Evolutionary conservation across 306 rosid species (phyloP).

Genomic region (Prunus mira): DNA sequence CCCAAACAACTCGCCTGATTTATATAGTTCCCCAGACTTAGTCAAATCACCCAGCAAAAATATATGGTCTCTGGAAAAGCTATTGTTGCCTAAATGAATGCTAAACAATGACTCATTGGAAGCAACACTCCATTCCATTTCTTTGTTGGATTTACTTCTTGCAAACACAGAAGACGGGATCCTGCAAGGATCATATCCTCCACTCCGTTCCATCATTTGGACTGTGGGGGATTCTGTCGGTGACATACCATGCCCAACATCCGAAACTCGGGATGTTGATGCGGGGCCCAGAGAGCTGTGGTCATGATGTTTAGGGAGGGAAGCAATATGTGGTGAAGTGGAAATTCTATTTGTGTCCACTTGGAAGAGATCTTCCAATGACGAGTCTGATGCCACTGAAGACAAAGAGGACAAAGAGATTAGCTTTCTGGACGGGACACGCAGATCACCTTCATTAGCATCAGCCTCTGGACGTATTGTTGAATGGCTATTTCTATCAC

Average conservation of each 20-base stretch:
- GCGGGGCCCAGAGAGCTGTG: constrained; percentile 12
- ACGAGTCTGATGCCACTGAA: constrained; percentile 31
- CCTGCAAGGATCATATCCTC: constrained; percentile 48
- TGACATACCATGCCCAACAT: constrained; percentile 13
- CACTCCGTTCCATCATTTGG: constrained; percentile 71
- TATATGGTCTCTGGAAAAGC: constrained; percentile 49
- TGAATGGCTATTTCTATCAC: constrained; percentile 13
- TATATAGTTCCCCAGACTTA: constrained; percentile 33
- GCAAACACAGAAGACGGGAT: constrained; percentile 69
- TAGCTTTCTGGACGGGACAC: constrained; percentile 14
- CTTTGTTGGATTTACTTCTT: constrained; percentile 28
- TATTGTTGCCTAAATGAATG: constrained; percentile 56
- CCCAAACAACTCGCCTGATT: constrained; percentile 40
- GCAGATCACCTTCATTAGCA: constrained; percentile 17
- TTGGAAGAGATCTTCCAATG: constrained; percentile 25
- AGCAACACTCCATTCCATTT: constrained; percentile 73
- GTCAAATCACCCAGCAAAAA: constrained; percentile 25
- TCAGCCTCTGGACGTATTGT: constrained; percentile 13
- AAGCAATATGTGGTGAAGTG: background rate
- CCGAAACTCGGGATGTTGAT: constrained; percentile 29
- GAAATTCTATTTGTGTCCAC: constrained; percentile 12
- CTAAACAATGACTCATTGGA: constrained; percentile 91
- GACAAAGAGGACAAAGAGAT: constrained; percentile 26
- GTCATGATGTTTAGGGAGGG: constrained; percentile 6
- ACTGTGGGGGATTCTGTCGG: constrained; percentile 46